A percentile compares a stretch with the other conserved stretches of the same genome.
Conservation (phyloP, 257 asterid species). For the Nicotiana attenuata region DNA sequence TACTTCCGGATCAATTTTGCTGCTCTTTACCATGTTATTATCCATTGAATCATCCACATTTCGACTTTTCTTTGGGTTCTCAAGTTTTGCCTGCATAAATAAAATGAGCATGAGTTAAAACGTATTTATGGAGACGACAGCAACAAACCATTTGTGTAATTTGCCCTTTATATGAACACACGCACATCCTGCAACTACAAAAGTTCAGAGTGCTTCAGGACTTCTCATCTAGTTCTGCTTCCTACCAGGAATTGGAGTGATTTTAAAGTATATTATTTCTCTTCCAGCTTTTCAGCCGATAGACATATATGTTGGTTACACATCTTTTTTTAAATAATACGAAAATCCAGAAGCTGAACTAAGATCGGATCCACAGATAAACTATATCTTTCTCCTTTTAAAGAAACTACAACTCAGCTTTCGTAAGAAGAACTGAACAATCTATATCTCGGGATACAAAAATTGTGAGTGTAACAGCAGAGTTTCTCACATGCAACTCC, state of each 20-base stretch:
- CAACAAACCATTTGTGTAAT: background rate
- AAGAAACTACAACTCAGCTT: background rate
- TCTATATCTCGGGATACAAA: background rate
- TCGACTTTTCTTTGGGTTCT: conserved; percentile 30
- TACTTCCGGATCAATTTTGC: conserved; percentile 14
- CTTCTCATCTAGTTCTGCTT: background rate
- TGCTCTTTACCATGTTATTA: conserved; percentile 8
- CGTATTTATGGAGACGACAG: background rate
- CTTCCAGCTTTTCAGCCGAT: background rate
- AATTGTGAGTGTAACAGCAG: background rate
- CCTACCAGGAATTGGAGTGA: background rate
- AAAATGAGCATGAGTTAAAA: background rate
- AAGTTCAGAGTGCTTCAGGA: background rate
- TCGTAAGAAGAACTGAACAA: background rate
- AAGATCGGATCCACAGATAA: background rate
- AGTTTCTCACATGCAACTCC: background rate
- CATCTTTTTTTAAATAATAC: background rate
- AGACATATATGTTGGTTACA: background rate
- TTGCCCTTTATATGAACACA: background rate
- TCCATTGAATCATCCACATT: background rate
- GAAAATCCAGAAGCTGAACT: background rate
- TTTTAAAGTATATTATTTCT: background rate
- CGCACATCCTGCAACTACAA: background rate
- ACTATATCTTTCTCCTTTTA: background rate
- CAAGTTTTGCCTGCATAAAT: conserved; percentile 25